Base-by-base conservation (phyloP, 768 basidiomycete species). In the Sporobolomyces pararoseus region DNA sequence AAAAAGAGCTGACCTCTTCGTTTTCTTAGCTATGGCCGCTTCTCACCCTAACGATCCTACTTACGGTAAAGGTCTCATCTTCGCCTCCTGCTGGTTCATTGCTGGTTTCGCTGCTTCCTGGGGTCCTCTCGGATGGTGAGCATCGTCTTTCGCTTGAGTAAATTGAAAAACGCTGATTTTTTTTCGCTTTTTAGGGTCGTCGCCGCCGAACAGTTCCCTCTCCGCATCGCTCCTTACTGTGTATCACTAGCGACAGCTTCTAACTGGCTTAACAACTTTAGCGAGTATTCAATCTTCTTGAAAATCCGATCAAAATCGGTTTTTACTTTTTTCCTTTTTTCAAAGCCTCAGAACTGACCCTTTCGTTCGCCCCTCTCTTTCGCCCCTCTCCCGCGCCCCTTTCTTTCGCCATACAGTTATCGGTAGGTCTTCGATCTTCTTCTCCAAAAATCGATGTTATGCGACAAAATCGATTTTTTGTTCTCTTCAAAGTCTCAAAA, bases 201-300 rank as follows among this genome's bases (percentile, higher is more conserved):
- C 46, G 59, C 59, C 31, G 59, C 59, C 31, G 59, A 61, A 49
- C 59, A 61, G 44, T 73, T 73, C 72, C 72, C 72, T 29, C 61
- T 73, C 65, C 52, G 46, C 25, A 67, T 73, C 34, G 72, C 72
- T 4, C 68, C 72, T 3, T 63, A 64, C 52, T 73, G 72, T 49
- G 72, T 73, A 7, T 58, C 72, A 4, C 57, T 73, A 14, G 72
- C 72, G 2, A 73, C 72, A 23, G 72, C 62, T 1, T 64, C 62
- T 21, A 73, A 73, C 62, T 73, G 72, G 72, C 42, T 66, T n/a
- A 70, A 70, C 64, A 70, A 65, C 50, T 69, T 69, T n/a, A 19
- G 27, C 60, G 50, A 23, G 46, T 6, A 21, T 19, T 35, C 4
- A 9, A 10, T 29, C 7, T 42, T n/a, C n/a, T n/a, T n/a, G n/a